phyloP scores from a whole-genome alignment of 139 green algal genomes.

The Picocystis salinarum region DNA sequence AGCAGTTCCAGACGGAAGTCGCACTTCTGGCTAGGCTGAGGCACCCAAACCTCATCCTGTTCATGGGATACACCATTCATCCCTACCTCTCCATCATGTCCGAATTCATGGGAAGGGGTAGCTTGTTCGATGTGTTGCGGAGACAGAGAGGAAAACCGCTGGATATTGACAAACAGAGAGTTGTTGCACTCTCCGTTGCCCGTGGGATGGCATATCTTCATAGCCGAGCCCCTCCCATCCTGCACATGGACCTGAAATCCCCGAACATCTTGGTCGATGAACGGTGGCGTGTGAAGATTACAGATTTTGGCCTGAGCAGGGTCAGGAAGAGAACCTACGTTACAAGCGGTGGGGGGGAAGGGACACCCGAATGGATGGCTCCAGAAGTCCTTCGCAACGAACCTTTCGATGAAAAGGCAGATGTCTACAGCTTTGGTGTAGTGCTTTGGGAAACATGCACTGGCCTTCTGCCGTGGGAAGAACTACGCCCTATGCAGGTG shows the following conservation, averaged over 20 bases:
- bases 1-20: constrained; percentile 26
- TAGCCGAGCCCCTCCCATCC: constrained; percentile 9
- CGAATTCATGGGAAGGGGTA: constrained; percentile 19
- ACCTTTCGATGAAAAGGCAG: constrained; percentile 38
- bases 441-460: constrained; percentile 28
- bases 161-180: too few relatives aligned
- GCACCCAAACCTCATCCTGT: constrained; percentile 46
- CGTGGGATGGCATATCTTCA: constrained; percentile 18
- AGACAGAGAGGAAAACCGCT: too few relatives aligned
- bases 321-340: constrained; percentile 36
- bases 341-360: constrained; percentile 29
- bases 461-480: constrained; percentile 2
- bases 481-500: constrained; percentile 30
- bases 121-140: constrained; percentile 27
- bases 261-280: constrained; percentile 56
- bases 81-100: constrained; percentile 24
- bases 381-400: constrained; percentile 51
- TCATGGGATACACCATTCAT: constrained; percentile 31
- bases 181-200: too few relatives aligned
- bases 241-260: constrained; percentile 17
- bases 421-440: constrained; percentile 38
- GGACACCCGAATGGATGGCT: constrained; percentile 88
- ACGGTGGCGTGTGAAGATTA: constrained; percentile 73
- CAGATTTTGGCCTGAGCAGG: constrained; percentile 67
- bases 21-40: constrained; percentile 22